phyloP scores from a whole-genome alignment of 495 filamentous ascomycete species.

The Choiromyces venosus region DNA sequence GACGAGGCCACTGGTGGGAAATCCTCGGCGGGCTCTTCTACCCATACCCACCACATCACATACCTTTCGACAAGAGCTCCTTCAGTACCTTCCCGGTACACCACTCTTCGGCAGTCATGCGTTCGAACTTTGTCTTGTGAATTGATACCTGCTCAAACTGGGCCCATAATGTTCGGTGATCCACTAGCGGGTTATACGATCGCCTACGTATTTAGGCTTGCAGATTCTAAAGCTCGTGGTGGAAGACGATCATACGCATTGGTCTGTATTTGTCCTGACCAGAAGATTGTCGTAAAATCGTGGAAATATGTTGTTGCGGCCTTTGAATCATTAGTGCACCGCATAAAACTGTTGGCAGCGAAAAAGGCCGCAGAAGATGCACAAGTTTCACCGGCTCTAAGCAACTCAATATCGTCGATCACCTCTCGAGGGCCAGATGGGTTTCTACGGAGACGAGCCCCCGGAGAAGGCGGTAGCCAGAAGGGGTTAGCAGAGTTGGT shows the following conservation, averaged over 20 bases:
- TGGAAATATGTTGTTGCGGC: slow-evolving; percentile 67
- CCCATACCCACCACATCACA: slow-evolving; percentile 74
- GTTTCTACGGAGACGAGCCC: slow-evolving; percentile 38
- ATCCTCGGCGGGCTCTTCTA: slow-evolving; percentile 36
- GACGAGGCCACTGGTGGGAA: slow-evolving; percentile 45
- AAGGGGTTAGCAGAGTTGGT: slow-evolving; percentile 80
- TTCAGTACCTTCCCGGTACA: slow-evolving; percentile 67
- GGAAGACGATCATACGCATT: slow-evolving; percentile 81
- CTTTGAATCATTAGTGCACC: slow-evolving; percentile 70
- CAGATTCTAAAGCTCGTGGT: slow-evolving; percentile 81
- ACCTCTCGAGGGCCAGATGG: slow-evolving; percentile 42
- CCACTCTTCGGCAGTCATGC: slow-evolving; percentile 75
- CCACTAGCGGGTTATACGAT: slow-evolving; percentile 78
- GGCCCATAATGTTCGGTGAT: slow-evolving; percentile 84
- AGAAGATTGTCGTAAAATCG: slow-evolving; percentile 66
- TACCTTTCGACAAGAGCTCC: slow-evolving; percentile 83
- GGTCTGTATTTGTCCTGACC: slow-evolving; percentile 67
- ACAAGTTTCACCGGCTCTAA: slow-evolving; percentile 43
- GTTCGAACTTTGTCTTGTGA: slow-evolving; percentile 83
- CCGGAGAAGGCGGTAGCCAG: slow-evolving; percentile 46
- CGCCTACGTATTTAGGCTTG: slow-evolving; percentile 84
- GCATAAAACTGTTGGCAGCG: slow-evolving; percentile 59
- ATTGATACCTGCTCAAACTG: slow-evolving; percentile 67
- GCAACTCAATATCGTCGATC: slow-evolving; percentile 33
- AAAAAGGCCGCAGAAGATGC: slow-evolving; percentile 58